These are phyloP conservation scores for Ophiostoma sp. DNA, from an alignment of 2,329 filamentous ascomycete species.

Conservation along the genomic window DNA sequence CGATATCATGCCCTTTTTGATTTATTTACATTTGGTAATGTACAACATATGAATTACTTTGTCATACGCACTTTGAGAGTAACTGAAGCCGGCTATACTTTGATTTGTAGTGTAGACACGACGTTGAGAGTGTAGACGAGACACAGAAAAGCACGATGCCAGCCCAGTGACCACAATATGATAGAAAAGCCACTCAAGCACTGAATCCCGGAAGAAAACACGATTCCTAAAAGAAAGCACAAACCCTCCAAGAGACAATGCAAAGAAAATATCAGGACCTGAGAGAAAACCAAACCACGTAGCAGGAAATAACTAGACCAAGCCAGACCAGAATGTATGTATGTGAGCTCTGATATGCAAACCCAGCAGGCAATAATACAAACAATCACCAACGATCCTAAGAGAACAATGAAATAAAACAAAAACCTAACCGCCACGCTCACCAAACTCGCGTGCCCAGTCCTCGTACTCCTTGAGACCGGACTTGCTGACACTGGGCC, in stretches of 20 bases:
- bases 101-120: background rate
- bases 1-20: slow-evolving; percentile 18
- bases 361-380: background rate
- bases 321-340: background rate
- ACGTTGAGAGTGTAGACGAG: background rate
- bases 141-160: slow-evolving; percentile 3
- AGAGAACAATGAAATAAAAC: slow-evolving; percentile 23
- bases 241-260: background rate
- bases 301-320: background rate
- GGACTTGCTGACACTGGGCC: slow-evolving; percentile 80
- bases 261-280: background rate
- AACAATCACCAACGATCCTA: background rate
- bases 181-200: background rate
- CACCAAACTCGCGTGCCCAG: slow-evolving; percentile 90
- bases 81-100: background rate
- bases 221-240: background rate
- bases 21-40: slow-evolving; percentile 16
- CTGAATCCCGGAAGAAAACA: background rate
- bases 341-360: background rate
- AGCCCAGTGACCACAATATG: background rate
- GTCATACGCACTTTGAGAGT: background rate
- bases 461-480: slow-evolving; percentile 87
- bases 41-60: slow-evolving; percentile 14
- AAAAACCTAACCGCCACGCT: slow-evolving; percentile 64
- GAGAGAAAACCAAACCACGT: background rate